phyloP scores from a whole-genome alignment of 441 rosid genomes.

The Croton setiger region DNA sequence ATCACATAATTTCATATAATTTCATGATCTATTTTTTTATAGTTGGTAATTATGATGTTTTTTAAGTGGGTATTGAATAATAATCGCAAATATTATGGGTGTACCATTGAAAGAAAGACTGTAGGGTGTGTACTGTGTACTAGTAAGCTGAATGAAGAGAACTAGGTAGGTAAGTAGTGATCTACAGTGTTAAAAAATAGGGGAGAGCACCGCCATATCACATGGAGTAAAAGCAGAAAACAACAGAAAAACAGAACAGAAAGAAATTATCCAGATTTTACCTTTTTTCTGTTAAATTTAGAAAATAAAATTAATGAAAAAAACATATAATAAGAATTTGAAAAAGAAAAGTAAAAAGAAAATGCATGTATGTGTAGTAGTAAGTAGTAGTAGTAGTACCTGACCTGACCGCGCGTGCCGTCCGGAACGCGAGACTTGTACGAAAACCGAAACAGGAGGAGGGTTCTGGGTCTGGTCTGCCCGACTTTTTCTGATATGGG shows the following conservation, averaged over 20 bases:
- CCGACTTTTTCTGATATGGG: slow-evolving; percentile 19
- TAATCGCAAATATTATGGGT: slow-evolving; percentile 19
- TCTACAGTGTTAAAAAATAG: neutral
- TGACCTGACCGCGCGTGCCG: slow-evolving; percentile 72
- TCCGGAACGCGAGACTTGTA: slow-evolving; percentile 50
- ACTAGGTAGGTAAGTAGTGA: no score
- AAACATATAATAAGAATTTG: no score
- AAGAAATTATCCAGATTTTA: slow-evolving; percentile 10
- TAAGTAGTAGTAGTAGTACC: no score
- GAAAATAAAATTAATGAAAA: no score
- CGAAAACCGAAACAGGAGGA: slow-evolving; percentile 23
- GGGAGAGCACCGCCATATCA: neutral
- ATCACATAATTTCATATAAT: no score
- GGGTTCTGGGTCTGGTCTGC: slow-evolving; percentile 8
- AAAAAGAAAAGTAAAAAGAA: no score
- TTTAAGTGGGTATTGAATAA: slow-evolving; percentile 12
- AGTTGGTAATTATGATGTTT: slow-evolving; percentile 12
- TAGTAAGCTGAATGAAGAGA: no score
- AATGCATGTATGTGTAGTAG: no score
- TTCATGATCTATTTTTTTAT: no score
- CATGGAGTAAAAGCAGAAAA: slow-evolving; percentile 3
- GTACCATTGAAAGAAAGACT: neutral
- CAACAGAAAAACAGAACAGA: slow-evolving; percentile 1
- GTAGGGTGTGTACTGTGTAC: no score
- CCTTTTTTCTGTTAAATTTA: slow-evolving; percentile 7